Conservation (phyloP, 805 yeast genomes). For the Myxozyma geophila region DNA sequence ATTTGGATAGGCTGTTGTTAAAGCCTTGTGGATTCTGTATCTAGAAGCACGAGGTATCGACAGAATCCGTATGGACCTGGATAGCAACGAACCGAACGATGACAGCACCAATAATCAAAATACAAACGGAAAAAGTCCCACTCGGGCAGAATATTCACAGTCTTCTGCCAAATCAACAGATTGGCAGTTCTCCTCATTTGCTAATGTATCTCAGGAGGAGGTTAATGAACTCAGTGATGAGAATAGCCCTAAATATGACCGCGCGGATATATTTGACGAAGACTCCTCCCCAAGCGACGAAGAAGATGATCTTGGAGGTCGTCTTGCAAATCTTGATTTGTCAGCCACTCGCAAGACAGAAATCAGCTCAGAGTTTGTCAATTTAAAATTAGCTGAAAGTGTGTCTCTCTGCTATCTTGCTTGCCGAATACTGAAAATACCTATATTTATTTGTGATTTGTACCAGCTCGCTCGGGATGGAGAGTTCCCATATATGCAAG, state of each 20-base stretch:
- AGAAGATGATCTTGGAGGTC: neutral
- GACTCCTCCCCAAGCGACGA: slow-evolving; percentile 1
- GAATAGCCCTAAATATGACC: neutral
- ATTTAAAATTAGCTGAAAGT: slow-evolving; percentile 19
- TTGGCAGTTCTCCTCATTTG: too few species aligned
- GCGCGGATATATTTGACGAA: neutral
- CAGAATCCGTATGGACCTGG: slow-evolving; percentile 1
- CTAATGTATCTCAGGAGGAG: too few species aligned
- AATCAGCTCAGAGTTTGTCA: slow-evolving; percentile 15
- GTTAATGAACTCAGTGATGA: too few species aligned
- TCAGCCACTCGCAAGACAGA: slow-evolving; percentile 6
- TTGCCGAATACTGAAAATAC: slow-evolving; percentile 27
- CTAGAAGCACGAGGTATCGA: slow-evolving; percentile 32
- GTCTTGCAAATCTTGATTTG: slow-evolving; percentile 12
- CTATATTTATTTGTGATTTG: slow-evolving; percentile 30
- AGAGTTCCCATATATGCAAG: slow-evolving; percentile 32
- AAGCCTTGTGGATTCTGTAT: slow-evolving; percentile 30
- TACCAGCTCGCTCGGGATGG: slow-evolving; percentile 14
- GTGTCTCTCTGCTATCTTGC: slow-evolving; percentile 30
- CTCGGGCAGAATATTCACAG: neutral
- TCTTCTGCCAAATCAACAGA: too few species aligned
- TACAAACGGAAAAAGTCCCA: neutral
- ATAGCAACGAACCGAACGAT: slow-evolving; percentile 3
- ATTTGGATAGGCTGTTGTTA: slow-evolving; percentile 12
- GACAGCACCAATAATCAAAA: neutral